phyloP scores from a whole-genome alignment of 2,329 filamentous ascomycete genomes.

The Apiospora koreana region DNA sequence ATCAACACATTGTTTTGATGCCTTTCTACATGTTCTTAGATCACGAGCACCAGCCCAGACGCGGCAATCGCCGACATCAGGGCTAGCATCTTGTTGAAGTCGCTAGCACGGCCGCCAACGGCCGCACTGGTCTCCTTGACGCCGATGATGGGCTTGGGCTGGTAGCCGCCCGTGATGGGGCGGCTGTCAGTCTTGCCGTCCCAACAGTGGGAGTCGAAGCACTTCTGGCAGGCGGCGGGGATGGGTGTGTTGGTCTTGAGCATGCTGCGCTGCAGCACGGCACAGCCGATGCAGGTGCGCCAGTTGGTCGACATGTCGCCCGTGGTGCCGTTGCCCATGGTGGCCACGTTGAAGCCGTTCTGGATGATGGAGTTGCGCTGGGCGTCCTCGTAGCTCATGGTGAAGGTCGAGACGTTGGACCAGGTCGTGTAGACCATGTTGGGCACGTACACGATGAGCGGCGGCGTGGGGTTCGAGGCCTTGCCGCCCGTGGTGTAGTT shows the following conservation, averaged over 20 bases:
- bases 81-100: neutral
- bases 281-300: slow-evolving; percentile 85
- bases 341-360: slow-evolving; percentile 85
- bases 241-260: slow-evolving; percentile 67
- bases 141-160: slow-evolving; percentile 35
- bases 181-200: slow-evolving; percentile 63
- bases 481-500: slow-evolving; percentile 50
- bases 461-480: slow-evolving; percentile 34
- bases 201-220: slow-evolving; percentile 90
- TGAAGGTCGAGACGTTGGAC: slow-evolving; percentile 81
- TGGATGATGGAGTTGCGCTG: slow-evolving; percentile 78
- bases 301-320: slow-evolving; percentile 79
- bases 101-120: neutral
- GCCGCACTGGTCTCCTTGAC: slow-evolving; percentile 3
- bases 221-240: slow-evolving; percentile 71
- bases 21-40: neutral
- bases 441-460: slow-evolving; percentile 84
- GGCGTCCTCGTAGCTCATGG: slow-evolving; percentile 60
- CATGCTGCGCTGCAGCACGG: slow-evolving; percentile 76
- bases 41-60: neutral
- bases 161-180: slow-evolving; percentile 33
- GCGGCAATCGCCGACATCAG: neutral
- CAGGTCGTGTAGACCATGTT: slow-evolving; percentile 77
- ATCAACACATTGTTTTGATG: neutral
- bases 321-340: slow-evolving; percentile 76